phyloP scores from a whole-genome alignment of 352 stramenopile genomes.

The Phytophthora idaei region DNA sequence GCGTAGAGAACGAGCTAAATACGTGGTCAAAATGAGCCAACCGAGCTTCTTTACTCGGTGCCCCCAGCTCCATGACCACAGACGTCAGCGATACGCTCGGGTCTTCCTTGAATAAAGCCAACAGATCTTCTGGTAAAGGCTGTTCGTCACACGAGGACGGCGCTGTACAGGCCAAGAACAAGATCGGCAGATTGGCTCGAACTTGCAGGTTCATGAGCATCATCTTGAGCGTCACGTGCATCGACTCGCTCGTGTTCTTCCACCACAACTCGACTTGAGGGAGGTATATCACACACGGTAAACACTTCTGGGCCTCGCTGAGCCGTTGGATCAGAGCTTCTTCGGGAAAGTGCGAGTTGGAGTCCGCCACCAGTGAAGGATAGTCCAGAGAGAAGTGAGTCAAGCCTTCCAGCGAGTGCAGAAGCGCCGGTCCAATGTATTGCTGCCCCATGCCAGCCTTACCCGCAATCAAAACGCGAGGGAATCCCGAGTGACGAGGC shows the following conservation, averaged over 20 bases:
- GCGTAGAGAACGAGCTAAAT: slow-evolving; percentile 58
- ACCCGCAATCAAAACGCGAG: slow-evolving; percentile 72
- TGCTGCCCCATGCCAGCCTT: slow-evolving; percentile 73
- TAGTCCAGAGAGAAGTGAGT: slow-evolving; percentile 85
- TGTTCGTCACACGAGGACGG: slow-evolving; percentile 26
- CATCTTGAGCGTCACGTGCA: slow-evolving; percentile 82
- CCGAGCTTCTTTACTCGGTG: slow-evolving; percentile 35
- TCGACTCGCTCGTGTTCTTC: slow-evolving; percentile 71
- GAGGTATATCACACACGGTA: slow-evolving; percentile 82
- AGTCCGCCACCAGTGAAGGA: slow-evolving; percentile 72
- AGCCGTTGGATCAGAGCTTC: slow-evolving; percentile 82
- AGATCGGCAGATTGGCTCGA: slow-evolving; percentile 66
- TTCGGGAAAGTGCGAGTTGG: slow-evolving; percentile 65
- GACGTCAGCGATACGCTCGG: slow-evolving; percentile 47
- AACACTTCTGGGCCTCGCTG: slow-evolving; percentile 73
- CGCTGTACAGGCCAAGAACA: slow-evolving; percentile 81
- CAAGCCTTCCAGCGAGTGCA: slow-evolving; percentile 79
- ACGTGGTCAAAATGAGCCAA: slow-evolving; percentile 67
- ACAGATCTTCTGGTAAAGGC: slow-evolving; percentile 51
- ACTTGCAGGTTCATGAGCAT: slow-evolving; percentile 79
- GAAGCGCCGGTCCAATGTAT: slow-evolving; percentile 61
- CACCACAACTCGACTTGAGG: slow-evolving; percentile 82
- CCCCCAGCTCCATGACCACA: slow-evolving; percentile 49
- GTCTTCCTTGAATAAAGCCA: slow-evolving; percentile 65
- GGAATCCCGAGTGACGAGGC: slow-evolving; percentile 63